Percentiles rank a stretch among this genome's conserved stretches.
Evolutionary conservation across 2,329 filamentous ascomycete species (phyloP).

Genomic region (Stagonosporopsis chrysanthemi): DNA sequence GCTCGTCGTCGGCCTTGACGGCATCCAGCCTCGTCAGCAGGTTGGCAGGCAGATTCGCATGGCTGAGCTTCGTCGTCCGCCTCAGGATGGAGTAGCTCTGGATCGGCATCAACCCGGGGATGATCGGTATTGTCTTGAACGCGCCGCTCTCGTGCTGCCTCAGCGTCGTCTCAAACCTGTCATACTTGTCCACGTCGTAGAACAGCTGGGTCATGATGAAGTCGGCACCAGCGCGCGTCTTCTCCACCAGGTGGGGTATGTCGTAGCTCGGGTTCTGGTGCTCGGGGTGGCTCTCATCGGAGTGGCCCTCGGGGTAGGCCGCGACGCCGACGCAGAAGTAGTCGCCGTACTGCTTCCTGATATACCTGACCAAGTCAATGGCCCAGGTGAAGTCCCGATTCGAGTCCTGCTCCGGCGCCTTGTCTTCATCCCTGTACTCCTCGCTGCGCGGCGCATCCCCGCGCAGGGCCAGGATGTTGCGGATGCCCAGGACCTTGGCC

Average conservation of each 20-base stretch:
- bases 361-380: conserved; percentile 87
- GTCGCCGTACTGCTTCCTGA: conserved; percentile 82
- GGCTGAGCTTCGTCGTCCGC: conserved; percentile 91
- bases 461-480: conserved; percentile 90
- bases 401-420: conserved; percentile 66
- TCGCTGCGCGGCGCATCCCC: conserved; percentile 90
- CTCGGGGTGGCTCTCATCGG: conserved; percentile 88
- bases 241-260: conserved; percentile 87
- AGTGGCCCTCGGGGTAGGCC: conserved; percentile 93
- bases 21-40: conserved; percentile 75
- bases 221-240: conserved; percentile 88
- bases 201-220: conserved; percentile 99
- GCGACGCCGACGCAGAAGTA: conserved; percentile 97
- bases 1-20: conserved; percentile 80
- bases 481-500: conserved; percentile 86
- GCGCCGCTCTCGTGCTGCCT: conserved; percentile 81
- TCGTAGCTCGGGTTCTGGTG: conserved; percentile 71
- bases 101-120: conserved; percentile 96
- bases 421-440: conserved; percentile 77
- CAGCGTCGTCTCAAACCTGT: conserved; percentile 77
- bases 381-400: conserved; percentile 88
- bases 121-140: conserved; percentile 87
- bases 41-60: conserved; percentile 77
- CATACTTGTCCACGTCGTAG: conserved; percentile 86
- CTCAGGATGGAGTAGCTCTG: conserved; percentile 97